A percentile compares a stretch with the other conserved stretches of the same genome.
Conservation (phyloP, 176 grass and related monocot genomes). For the Zoysia japonica region DNA sequence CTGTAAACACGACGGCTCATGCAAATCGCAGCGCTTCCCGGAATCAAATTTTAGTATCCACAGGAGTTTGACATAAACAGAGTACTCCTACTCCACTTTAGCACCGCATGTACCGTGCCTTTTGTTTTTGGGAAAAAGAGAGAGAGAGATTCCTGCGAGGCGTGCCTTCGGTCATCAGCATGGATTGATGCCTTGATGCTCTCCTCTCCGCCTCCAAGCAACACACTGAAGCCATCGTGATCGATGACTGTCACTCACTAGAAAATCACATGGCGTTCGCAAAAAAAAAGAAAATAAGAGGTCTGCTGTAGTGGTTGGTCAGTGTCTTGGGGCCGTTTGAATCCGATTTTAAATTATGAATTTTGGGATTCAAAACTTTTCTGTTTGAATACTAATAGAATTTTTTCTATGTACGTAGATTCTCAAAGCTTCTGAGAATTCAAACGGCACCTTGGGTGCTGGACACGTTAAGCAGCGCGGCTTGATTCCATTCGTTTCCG, state of each 20-base stretch:
- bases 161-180: not conserved
- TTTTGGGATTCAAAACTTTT: not conserved
- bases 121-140: not conserved
- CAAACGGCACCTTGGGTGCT: constrained; percentile 22
- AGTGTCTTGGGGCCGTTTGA: no score
- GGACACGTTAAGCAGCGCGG: constrained; percentile 28
- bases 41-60: not conserved
- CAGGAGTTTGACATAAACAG: not conserved
- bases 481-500: no score
- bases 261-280: constrained; percentile 33
- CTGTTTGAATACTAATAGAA: not conserved
- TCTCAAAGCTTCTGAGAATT: not conserved
- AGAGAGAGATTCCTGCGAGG: not conserved
- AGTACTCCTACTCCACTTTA: no score
- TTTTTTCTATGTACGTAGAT: no score
- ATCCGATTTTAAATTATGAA: no score
- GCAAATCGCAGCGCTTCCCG: constrained; percentile 12
- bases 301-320: no score
- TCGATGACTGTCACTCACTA: not conserved
- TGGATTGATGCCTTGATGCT: constrained; percentile 39
- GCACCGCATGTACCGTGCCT: no score
- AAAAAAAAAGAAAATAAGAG: not conserved
- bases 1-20: not conserved
- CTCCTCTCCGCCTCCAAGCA: constrained; percentile 14
- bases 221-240: not conserved